Conservation (phyloP, 2,329 filamentous ascomycete genomes). For the Orbilia brochopaga region DNA sequence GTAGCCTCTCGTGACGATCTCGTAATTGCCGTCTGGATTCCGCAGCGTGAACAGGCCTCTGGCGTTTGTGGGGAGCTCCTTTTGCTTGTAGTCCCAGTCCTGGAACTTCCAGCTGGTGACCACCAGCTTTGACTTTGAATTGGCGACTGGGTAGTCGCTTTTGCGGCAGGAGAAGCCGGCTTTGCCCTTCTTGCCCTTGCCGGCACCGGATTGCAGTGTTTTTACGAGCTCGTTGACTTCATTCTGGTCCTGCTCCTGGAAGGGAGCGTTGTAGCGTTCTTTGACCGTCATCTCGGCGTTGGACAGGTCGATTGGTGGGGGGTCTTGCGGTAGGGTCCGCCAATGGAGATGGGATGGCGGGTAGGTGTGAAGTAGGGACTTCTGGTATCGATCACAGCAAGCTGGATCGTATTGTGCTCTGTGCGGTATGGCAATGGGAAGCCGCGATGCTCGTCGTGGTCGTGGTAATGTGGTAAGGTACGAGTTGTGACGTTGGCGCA, state of each 20-base stretch:
- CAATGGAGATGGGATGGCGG: conserved; percentile 1
- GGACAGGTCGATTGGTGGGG: conserved; percentile 61
- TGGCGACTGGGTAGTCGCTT: conserved; percentile 72
- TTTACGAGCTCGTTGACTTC: conserved; percentile 71
- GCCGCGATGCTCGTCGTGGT: not conserved
- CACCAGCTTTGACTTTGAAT: conserved; percentile 69
- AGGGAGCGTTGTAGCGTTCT: conserved; percentile 64
- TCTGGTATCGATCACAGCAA: not conserved
- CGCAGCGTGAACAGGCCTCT: conserved; percentile 90
- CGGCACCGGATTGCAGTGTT: conserved; percentile 64
- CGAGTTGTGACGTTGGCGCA: conserved; percentile 15
- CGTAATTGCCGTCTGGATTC: conserved; percentile 66
- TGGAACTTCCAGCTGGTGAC: conserved; percentile 93
- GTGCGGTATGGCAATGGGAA: not conserved
- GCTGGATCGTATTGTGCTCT: not conserved
- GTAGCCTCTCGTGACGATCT: conserved; percentile 89
- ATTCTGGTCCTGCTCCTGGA: conserved; percentile 69
- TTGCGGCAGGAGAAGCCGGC: conserved; percentile 76
- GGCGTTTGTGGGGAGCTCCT: conserved; percentile 85
- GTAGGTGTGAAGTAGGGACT: conserved; percentile 18
- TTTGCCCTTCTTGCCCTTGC: conserved; percentile 61
- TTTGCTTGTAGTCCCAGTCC: conserved; percentile 94
- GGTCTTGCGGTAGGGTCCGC: conserved; percentile 25
- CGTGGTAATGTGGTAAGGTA: conserved; percentile 4
- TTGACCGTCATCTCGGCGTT: conserved; percentile 57